These are phyloP conservation scores for Podila epigama DNA, from an alignment of 192 early-diverging fungal genomes.

Conservation along the genomic window DNA sequence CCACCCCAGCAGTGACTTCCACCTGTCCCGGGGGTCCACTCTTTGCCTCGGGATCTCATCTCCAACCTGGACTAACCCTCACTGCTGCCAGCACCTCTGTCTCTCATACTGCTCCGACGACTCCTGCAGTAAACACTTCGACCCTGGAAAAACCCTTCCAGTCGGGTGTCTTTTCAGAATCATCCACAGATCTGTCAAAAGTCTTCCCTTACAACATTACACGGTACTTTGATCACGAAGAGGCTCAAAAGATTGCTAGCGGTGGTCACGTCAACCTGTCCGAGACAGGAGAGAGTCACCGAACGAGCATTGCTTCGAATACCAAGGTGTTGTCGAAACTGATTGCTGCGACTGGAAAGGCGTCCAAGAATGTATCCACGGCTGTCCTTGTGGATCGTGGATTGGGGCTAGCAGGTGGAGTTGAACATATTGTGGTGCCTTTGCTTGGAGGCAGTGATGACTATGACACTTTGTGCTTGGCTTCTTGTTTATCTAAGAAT, in stretches of 20 bases:
- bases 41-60: constrained; percentile 1
- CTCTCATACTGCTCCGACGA: neutral
- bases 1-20: neutral
- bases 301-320: constrained; percentile 72
- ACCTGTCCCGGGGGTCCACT: neutral
- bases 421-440: constrained; percentile 70
- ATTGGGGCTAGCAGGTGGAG: constrained; percentile 40
- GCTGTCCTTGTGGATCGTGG: constrained; percentile 52
- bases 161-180: neutral
- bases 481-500: constrained; percentile 59
- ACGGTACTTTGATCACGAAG: constrained; percentile 43
- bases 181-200: neutral
- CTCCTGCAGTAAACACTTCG: neutral
- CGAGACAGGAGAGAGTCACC: constrained; percentile 65
- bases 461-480: constrained; percentile 65
- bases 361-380: constrained; percentile 15
- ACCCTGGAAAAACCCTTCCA: neutral
- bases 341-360: constrained; percentile 30
- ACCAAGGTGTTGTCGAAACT: constrained; percentile 40
- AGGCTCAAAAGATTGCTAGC: constrained; percentile 47
- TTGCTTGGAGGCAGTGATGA: constrained; percentile 81
- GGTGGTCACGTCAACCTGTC: constrained; percentile 31
- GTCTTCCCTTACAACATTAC: constrained; percentile 33
- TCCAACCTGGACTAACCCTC: constrained; percentile 18
- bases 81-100: constrained; percentile 10